Evolutionary conservation across 163 green algal species (phyloP).

Genomic region (Prototheca wickerhamii): DNA sequence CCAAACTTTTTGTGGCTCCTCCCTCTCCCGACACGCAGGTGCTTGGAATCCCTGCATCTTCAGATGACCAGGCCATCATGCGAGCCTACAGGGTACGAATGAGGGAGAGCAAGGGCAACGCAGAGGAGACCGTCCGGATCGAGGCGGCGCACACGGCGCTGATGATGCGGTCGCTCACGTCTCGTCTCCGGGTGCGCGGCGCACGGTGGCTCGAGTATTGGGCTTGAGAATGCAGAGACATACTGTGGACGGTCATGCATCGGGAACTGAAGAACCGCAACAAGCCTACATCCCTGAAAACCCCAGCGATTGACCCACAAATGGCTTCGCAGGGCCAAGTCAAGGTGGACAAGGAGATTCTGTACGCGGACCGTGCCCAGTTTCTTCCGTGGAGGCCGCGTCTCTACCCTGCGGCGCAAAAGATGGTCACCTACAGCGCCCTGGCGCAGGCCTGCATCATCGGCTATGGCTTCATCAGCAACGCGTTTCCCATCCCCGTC

Average conservation of each 20-base stretch:
- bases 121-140: conserved; percentile 25
- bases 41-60: conserved; percentile 29
- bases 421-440: conserved; percentile 27
- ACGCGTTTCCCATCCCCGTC: not conserved
- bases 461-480: conserved; percentile 15
- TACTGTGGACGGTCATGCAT: not conserved
- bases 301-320: not conserved
- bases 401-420: conserved; percentile 20
- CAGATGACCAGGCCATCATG: conserved; percentile 35
- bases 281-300: not conserved
- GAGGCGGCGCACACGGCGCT: conserved; percentile 48
- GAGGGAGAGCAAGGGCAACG: conserved; percentile 28
- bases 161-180: conserved; percentile 49
- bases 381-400: conserved; percentile 54
- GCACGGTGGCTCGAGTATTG: no score
- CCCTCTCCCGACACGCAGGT: conserved; percentile 23
- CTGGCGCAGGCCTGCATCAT: conserved; percentile 31
- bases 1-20: no score
- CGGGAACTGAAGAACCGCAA: not conserved
- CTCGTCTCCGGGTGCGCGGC: conserved; percentile 24
- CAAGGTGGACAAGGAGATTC: conserved; percentile 41
- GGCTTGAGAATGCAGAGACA: no score
- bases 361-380: conserved; percentile 47
- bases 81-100: conserved; percentile 43
- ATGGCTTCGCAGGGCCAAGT: conserved; percentile 15